These are phyloP conservation scores for Colletotrichum shisoi DNA, from an alignment of 2,329 filamentous ascomycete genomes.

Conservation along the genomic window DNA sequence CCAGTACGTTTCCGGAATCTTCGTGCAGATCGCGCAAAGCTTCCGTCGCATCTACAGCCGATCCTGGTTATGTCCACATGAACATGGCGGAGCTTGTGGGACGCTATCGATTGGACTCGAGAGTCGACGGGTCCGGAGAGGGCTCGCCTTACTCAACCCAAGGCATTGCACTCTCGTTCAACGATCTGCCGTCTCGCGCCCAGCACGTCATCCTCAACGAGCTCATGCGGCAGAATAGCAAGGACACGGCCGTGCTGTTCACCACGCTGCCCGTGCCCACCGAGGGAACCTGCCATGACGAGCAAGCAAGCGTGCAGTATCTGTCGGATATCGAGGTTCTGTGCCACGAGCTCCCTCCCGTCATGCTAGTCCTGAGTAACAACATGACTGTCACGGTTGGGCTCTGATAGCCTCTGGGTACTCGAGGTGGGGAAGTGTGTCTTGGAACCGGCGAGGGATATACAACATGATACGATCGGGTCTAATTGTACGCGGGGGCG, in stretches of 20 bases:
- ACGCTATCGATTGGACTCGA: constrained; percentile 48
- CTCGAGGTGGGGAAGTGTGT: constrained; percentile 30
- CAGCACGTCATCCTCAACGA: constrained; percentile 90
- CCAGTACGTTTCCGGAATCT: constrained; percentile 68
- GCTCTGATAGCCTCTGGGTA: constrained; percentile 52
- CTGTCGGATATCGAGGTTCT: constrained; percentile 80
- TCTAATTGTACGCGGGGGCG: constrained; percentile 23
- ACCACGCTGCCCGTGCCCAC: constrained; percentile 83
- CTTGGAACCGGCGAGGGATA: constrained; percentile 33
- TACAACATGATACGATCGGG: constrained; percentile 31
- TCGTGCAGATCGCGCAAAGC: constrained; percentile 51
- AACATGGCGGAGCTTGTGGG: constrained; percentile 57
- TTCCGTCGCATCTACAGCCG: constrained; percentile 48
- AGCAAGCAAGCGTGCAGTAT: constrained; percentile 75
- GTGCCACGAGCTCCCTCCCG: constrained; percentile 77
- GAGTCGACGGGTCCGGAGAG: constrained; percentile 40
- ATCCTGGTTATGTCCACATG: constrained; percentile 50
- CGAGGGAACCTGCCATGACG: constrained; percentile 76
- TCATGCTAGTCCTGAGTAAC: constrained; percentile 82
- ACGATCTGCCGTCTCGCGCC: constrained; percentile 82
- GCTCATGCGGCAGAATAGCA: constrained; percentile 73
- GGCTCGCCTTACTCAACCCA: constrained; percentile 65
- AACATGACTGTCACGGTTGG: constrained; percentile 88
- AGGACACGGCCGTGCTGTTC: constrained; percentile 78
- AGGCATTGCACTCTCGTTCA: constrained; percentile 78